These are phyloP conservation scores for Cyclotella baltica DNA, from an alignment of 108 stramenopile species.

Conservation along the genomic window DNA sequence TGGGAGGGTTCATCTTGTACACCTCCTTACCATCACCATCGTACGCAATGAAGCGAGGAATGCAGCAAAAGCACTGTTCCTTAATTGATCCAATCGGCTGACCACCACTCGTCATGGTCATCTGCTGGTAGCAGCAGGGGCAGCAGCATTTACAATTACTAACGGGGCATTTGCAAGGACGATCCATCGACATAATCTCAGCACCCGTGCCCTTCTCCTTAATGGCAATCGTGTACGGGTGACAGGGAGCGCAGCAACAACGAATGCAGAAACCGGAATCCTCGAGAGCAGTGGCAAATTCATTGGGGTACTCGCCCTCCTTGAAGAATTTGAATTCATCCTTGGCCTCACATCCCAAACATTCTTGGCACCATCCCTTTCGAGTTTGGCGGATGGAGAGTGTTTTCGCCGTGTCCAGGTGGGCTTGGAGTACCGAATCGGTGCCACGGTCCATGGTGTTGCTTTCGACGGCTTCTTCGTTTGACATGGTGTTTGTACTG, in stretches of 20 bases:
- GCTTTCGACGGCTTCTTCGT: slow-evolving; percentile 3
- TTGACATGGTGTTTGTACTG: slow-evolving; percentile 27
- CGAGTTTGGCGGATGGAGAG: slow-evolving; percentile 68
- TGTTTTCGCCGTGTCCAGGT: slow-evolving; percentile 26
- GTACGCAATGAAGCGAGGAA: slow-evolving; percentile 63
- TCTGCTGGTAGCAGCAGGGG: slow-evolving; percentile 72
- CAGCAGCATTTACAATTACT: slow-evolving; percentile 75
- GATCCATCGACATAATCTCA: slow-evolving; percentile 60
- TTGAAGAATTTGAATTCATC: slow-evolving; percentile 57
- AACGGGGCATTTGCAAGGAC: slow-evolving; percentile 56
- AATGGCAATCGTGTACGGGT: slow-evolving; percentile 59
- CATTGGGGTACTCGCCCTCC: slow-evolving; percentile 29
- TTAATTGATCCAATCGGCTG: slow-evolving; percentile 59
- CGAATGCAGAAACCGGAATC: slow-evolving; percentile 71
- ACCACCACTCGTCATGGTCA: slow-evolving; percentile 58
- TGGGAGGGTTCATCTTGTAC: slow-evolving; percentile 74
- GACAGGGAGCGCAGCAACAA: slow-evolving; percentile 60
- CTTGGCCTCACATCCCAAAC: slow-evolving; percentile 66
- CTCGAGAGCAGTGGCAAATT: slow-evolving; percentile 68
- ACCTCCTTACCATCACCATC: slow-evolving; percentile 51
- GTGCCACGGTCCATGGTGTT: slow-evolving; percentile 64
- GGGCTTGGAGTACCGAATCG: slow-evolving; percentile 52
- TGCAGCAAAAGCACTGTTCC: slow-evolving; percentile 69
- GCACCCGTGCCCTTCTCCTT: slow-evolving; percentile 51
- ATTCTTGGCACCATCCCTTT: slow-evolving; percentile 65